Conservation (phyloP, 352 stramenopile genomes). For the Globisporangium sylvaticum region DNA sequence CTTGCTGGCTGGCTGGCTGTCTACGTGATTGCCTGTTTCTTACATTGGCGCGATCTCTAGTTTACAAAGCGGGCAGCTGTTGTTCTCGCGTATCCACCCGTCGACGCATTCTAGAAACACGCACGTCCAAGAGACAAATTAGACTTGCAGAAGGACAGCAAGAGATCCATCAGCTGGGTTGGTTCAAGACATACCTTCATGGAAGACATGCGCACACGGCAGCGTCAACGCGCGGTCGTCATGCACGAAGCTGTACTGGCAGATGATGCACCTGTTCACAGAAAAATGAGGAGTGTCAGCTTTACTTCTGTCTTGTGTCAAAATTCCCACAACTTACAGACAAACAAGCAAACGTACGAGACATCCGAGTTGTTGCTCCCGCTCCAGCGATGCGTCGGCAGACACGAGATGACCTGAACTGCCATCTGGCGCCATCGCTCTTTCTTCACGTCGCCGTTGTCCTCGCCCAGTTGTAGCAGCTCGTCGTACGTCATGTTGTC, state of each 20-base stretch:
- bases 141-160: too few relatives aligned
- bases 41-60: constrained; percentile 44
- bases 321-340: not conserved
- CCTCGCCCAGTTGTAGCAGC: constrained; percentile 59
- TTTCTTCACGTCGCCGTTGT: constrained; percentile 73
- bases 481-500: constrained; percentile 85
- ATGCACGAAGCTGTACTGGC: constrained; percentile 56
- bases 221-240: constrained; percentile 63
- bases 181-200: constrained; percentile 45
- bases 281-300: constrained; percentile 5
- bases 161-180: not conserved
- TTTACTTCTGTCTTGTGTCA: not conserved
- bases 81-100: constrained; percentile 74
- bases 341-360: constrained; percentile 51
- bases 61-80: constrained; percentile 77
- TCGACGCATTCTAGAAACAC: constrained; percentile 68
- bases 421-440: constrained; percentile 66
- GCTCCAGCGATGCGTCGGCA: constrained; percentile 62
- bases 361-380: constrained; percentile 32
- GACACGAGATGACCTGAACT: constrained; percentile 52
- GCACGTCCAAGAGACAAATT: too few relatives aligned
- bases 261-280: constrained; percentile 57
- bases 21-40: not conserved
- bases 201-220: constrained; percentile 73
- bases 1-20: not conserved